Conservation (phyloP, 257 asterid genomes). For the Leptodermis oblonga region DNA sequence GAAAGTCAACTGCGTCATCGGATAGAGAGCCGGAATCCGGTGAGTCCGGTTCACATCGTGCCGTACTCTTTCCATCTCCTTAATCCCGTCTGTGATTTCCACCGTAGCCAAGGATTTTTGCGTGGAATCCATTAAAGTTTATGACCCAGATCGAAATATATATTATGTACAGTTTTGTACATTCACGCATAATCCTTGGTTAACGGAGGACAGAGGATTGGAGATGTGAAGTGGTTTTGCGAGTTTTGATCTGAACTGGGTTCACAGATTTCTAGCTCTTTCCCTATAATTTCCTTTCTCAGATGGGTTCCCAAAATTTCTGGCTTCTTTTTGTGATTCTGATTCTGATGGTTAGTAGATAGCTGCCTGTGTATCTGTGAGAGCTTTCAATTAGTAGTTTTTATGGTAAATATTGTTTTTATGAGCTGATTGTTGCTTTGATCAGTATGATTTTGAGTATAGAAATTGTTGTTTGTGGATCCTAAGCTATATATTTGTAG, state of each 20-base stretch:
- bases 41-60: slow-evolving; percentile 24
- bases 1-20: background rate
- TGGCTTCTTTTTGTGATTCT: too few species aligned
- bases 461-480: too few species aligned
- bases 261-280: background rate
- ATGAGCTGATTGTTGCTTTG: too few species aligned
- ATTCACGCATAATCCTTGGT: background rate
- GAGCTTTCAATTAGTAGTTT: too few species aligned
- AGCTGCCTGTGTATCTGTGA: too few species aligned
- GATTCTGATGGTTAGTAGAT: too few species aligned
- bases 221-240: background rate
- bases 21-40: slow-evolving; percentile 20
- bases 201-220: background rate
- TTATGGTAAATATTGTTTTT: too few species aligned
- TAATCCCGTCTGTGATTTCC: slow-evolving; percentile 13
- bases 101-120: slow-evolving; percentile 36
- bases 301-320: too few species aligned
- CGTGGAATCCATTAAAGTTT: slow-evolving; percentile 12
- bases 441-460: too few species aligned
- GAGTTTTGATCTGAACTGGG: background rate
- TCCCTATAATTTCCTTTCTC: too few species aligned
- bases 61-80: slow-evolving; percentile 25
- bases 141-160: background rate
- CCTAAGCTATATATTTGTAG: too few species aligned
- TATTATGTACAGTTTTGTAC: background rate